Base-by-base conservation (phyloP, 805 yeast species). In the Metschnikowia dekortorum region DNA sequence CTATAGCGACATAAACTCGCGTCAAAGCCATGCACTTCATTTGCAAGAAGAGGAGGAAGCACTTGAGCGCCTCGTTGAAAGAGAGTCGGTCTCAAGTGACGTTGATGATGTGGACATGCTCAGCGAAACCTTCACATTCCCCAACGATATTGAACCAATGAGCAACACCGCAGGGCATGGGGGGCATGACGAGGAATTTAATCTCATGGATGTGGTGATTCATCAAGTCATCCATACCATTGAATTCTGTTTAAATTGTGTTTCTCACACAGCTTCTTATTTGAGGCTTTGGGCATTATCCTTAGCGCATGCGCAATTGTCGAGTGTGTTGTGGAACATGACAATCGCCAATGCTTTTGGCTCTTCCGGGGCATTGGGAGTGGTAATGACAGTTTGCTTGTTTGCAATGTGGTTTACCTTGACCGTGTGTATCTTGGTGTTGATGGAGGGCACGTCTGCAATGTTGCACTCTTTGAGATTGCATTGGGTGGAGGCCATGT, bases 361-460 rank as follows among this genome's bases (percentile, higher is more conserved):
- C 2, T 62, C 70, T 30, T 71, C 78, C 6, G 88, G 88, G 0
- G 54, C 71, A 29, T 56, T 65, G 16, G 89, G 89, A 8, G 79
- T 82, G 6, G 50, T 80, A 37, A 77, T 78, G 78, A 78, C 83
- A 1, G 82, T 84, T 16, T 64, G 80, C 29, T 66, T 85, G 48
- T 85, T 85, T 69, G 87, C 82, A 31, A 78, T 85, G 81, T 85
- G 91, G 91, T 85, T 85, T 65, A 76, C 79, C 6, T 71, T 85
- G 57, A 84, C 90, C 0, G 84, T 83, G 36, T 76, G 82, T 57
- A 82, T 85, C 39, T 70, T 85, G 62, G 90, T 85, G 44, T 73
- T 83, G 44, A 85, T 85, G 91, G 91, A 85, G 68, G 91, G 91
- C 50, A 85, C 90, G 0, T 83, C 89, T n/a, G 90, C 90, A 18